Conservation (phyloP, 1,284 basidiomycete genomes). For the Leccinum pseudoinsigne region DNA sequence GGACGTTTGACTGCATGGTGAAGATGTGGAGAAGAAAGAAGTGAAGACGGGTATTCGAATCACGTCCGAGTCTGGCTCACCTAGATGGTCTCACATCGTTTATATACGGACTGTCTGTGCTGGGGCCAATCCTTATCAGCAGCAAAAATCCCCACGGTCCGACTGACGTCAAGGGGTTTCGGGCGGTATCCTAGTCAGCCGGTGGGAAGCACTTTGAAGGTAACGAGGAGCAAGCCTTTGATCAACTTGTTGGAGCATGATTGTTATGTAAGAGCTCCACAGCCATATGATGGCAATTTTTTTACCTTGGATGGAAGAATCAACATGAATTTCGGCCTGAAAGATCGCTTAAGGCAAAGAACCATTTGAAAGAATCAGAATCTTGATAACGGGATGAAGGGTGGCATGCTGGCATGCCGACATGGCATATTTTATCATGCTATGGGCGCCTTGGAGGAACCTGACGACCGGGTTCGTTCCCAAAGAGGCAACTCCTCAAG, state of each 20-base stretch:
- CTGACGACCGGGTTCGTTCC: not conserved
- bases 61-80: constrained; percentile 9
- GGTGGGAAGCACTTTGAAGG: constrained; percentile 6
- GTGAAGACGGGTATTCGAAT: constrained; percentile 9
- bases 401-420: not conserved
- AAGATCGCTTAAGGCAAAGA: constrained; percentile 2
- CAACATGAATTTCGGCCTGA: not conserved
- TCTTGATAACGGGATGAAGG: not conserved
- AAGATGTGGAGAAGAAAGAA: not conserved
- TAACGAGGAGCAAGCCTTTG: constrained; percentile 6
- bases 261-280: constrained; percentile 18
- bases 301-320: constrained; percentile 5
- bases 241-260: not conserved
- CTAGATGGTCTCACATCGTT: constrained; percentile 8
- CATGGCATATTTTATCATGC: not conserved
- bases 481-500: constrained; percentile 23
- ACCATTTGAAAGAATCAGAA: not conserved
- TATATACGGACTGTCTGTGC: constrained; percentile 23
- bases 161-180: constrained; percentile 35
- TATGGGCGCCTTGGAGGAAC: not conserved
- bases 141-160: not conserved
- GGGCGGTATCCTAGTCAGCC: constrained; percentile 5
- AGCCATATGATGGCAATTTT: not conserved
- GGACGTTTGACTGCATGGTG: constrained; percentile 27
- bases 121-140: constrained; percentile 6